Evolutionary conservation across 345 rosid species (phyloP), one percentile per base, ranked within the genome.

Genomic region (Euphorbia peplus): DNA sequence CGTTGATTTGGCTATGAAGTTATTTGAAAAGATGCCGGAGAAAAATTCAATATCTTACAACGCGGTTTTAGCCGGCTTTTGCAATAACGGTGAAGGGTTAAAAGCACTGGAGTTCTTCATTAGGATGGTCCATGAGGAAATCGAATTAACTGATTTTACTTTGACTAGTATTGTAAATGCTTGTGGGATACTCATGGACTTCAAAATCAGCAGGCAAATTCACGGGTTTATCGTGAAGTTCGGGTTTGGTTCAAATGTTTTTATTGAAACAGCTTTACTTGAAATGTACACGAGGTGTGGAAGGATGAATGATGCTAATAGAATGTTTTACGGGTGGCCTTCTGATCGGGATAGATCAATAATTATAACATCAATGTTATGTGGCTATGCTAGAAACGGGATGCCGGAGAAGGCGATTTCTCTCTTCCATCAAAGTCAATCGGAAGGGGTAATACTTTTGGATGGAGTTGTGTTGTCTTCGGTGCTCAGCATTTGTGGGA

Each of bases 231-330:
- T 83, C 73, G 32, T 76, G 1, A 93, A 90, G 87, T 85, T 81
- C 61, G 93, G 96, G 77, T 78, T 56, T 44, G 72, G 65, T 72
- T 82, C 80, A 30, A 90, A 87, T 80, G 78, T 70, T 79, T 78
- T 60, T 72, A 84, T 89, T 66, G 86, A 84, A 63, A 79, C 90
- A 42, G 90, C 93, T 42, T 75, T 93, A 80, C 76, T 90, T 60
- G 91, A 93, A 76, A 90, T 89, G 96, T 87, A 84, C 79, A 72
- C 85, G 50, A 84, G 85, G 80, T 93, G 97, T 76, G 96, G 84
- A 67, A 84, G 97, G 71, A 87, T 87, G 87, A 71, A 22, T 1
- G 96, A 87, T 80, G 97, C 97, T 35, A 85, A 85, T 56, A 85
- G 82, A 76, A 84, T 93, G 77, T 86, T 81, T 69, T 53, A 25